Evolutionary conservation across 495 filamentous ascomycete genomes (phyloP).

Genomic region (Pyrenula massariospora): DNA sequence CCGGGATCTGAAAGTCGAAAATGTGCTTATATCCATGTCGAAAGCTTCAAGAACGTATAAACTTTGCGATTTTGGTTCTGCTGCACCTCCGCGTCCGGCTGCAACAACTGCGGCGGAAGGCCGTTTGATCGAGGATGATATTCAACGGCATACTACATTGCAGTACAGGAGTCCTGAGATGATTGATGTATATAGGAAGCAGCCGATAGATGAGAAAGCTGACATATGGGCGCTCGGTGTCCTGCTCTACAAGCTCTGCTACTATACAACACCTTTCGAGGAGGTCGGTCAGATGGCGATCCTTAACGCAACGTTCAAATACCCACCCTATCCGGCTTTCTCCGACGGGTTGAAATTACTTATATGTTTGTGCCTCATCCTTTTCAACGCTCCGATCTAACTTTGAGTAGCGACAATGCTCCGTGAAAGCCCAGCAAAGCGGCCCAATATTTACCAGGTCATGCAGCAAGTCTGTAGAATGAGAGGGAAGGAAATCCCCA

Average conservation of each 20-base stretch:
- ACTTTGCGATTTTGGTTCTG: conserved; percentile 94
- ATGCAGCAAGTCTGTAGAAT: conserved; percentile 75
- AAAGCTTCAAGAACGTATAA: conserved; percentile 60
- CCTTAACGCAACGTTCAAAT: conserved; percentile 90
- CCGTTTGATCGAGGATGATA: conserved; percentile 85
- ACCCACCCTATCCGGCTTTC: conserved; percentile 75
- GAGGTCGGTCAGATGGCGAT: conserved; percentile 98
- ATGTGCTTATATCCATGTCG: conserved; percentile 74
- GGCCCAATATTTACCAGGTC: conserved; percentile 92
- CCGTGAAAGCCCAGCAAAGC: conserved; percentile 64
- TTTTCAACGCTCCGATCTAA: conserved; percentile 15
- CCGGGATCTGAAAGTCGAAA: conserved; percentile 95
- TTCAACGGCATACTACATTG: conserved; percentile 92
- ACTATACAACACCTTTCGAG: conserved; percentile 98
- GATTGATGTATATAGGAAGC: conserved; percentile 94
- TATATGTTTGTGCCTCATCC: conserved; percentile 52
- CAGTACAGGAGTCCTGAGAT: conserved; percentile 98
- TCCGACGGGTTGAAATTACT: conserved; percentile 84
- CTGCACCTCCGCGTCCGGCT: conserved; percentile 71
- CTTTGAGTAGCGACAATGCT: conserved; percentile 68
- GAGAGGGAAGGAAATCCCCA: conserved; percentile 78
- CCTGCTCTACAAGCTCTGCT: conserved; percentile 94
- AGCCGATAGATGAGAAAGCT: conserved; percentile 96
- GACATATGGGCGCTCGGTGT: conserved; percentile 98
- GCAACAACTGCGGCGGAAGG: conserved; percentile 79